Evolutionary conservation across 305 asterid genomes (phyloP).

Genomic region (Fraxinus sp.): DNA sequence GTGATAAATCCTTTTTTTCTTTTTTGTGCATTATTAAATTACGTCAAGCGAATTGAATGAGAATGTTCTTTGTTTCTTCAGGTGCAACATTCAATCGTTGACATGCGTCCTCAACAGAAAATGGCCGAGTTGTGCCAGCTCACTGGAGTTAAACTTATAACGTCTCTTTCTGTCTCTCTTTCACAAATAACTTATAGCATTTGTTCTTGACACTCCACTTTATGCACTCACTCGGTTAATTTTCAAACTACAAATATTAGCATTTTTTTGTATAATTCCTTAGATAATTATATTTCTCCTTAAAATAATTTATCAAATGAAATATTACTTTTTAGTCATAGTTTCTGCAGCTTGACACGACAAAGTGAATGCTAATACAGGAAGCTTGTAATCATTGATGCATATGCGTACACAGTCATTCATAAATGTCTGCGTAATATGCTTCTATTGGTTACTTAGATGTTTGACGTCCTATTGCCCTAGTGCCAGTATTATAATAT

Average conservation of each 20-base stretch:
- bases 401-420: not conserved
- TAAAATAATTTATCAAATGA: not conserved
- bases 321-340: not conserved
- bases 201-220: not conserved
- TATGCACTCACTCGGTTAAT: not conserved
- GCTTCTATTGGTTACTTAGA: not conserved
- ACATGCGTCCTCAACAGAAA: conserved; percentile 97
- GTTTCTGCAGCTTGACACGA: not conserved
- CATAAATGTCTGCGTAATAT: not conserved
- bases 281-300: not conserved
- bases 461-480: not conserved
- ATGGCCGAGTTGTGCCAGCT: conserved; percentile 92
- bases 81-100: conserved; percentile 97
- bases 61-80: conserved; percentile 36
- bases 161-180: conserved; percentile 52
- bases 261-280: not conserved
- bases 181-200: not conserved
- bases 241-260: not conserved
- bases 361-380: not conserved
- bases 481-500: not conserved
- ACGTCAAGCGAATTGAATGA: not conserved
- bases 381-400: not conserved
- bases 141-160: conserved; percentile 89
- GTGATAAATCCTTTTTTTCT: conserved; percentile 21
- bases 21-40: not conserved